Conservation (phyloP, 257 asterid genomes). For the Apocynum venetum region DNA sequence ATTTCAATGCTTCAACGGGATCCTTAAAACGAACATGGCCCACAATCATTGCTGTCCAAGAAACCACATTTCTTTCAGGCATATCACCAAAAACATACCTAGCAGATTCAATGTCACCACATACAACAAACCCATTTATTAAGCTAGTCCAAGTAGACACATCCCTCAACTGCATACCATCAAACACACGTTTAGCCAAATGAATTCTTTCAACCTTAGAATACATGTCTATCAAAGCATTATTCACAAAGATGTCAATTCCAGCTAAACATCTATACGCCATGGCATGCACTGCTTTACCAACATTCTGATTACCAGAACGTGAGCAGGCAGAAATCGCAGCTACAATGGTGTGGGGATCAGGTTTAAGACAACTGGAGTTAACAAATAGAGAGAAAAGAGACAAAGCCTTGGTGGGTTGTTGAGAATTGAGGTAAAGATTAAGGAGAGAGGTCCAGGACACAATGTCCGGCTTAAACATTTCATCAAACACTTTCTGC, state of each 20-base stretch:
- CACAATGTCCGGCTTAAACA: constrained; percentile 50
- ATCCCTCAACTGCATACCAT: constrained; percentile 38
- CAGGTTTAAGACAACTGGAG: constrained; percentile 42
- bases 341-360: constrained; percentile 55
- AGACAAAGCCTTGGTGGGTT: constrained; percentile 41
- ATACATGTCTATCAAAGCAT: constrained; percentile 71
- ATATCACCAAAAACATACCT: constrained; percentile 52
- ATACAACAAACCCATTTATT: constrained; percentile 51
- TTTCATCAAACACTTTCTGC: constrained; percentile 45
- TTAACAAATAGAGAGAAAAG: constrained; percentile 35
- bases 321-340: constrained; percentile 72
- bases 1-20: constrained; percentile 48
- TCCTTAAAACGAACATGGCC: constrained; percentile 57
- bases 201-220: constrained; percentile 37
- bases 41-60: constrained; percentile 86
- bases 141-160: constrained; percentile 76
- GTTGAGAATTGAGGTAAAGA: constrained; percentile 48
- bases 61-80: constrained; percentile 59
- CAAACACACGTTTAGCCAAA: constrained; percentile 49
- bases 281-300: constrained; percentile 56
- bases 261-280: constrained; percentile 39
- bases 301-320: constrained; percentile 37
- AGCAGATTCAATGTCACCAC: constrained; percentile 48
- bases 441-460: constrained; percentile 63
- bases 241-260: constrained; percentile 47